Evolutionary conservation across 257 asterid species (phyloP).

Genomic region (Solanum boliviense): DNA sequence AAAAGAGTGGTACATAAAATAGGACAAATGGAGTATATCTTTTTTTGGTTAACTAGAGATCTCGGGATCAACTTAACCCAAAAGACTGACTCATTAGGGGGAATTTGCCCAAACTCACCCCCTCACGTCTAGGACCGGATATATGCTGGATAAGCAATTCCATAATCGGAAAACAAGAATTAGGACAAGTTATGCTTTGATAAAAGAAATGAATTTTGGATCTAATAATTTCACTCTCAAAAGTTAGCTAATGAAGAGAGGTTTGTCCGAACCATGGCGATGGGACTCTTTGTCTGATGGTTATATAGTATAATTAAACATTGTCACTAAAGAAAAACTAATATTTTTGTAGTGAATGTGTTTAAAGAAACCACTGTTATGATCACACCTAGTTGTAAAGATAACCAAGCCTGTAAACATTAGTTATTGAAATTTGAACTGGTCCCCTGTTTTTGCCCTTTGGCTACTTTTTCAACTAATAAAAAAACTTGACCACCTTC

Average conservation of each 20-base stretch:
- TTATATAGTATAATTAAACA: background rate
- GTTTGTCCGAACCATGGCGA: too few relatives aligned
- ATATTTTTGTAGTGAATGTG: background rate
- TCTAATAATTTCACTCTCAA: background rate
- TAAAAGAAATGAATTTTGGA: background rate
- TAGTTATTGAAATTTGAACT: slow-evolving; percentile 3
- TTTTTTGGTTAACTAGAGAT: background rate
- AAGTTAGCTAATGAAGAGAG: too few relatives aligned
- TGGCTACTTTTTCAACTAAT: slow-evolving; percentile 3
- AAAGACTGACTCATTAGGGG: background rate
- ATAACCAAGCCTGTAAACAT: background rate
- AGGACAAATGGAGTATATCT: too few relatives aligned
- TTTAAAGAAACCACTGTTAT: background rate
- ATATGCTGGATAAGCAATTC: background rate
- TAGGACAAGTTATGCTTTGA: background rate
- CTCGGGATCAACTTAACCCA: too few relatives aligned
- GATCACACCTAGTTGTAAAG: slow-evolving; percentile 30
- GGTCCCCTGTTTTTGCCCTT: background rate
- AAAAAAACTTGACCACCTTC: slow-evolving; percentile 1
- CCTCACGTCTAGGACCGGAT: background rate
- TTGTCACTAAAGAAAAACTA: background rate
- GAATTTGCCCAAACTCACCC: background rate
- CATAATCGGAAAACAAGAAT: background rate
- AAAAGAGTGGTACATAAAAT: too few relatives aligned
- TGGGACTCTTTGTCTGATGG: background rate